phyloP scores from a whole-genome alignment of 176 grass and related monocot species.

The Triticum timopheevii region DNA sequence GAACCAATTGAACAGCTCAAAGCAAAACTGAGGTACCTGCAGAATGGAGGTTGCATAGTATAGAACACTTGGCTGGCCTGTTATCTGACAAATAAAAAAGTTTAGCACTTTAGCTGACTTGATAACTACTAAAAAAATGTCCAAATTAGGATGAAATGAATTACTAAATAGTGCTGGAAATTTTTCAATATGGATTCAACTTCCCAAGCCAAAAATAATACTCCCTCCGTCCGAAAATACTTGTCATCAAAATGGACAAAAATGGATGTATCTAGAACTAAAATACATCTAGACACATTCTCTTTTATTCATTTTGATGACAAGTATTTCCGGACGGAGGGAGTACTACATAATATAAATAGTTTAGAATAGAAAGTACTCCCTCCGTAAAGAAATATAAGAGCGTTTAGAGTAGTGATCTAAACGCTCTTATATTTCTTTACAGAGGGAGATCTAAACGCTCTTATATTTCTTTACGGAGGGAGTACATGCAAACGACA shows the following conservation, averaged over 20 bases:
- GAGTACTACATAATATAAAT: too few relatives aligned
- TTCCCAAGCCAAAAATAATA: not conserved
- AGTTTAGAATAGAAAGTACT: not conserved
- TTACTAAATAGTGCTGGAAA: not conserved
- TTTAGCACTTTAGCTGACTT: slow-evolving; percentile 34
- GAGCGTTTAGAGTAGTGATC: too few relatives aligned
- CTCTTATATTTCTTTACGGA: too few relatives aligned
- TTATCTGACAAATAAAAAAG: slow-evolving; percentile 74
- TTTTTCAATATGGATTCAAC: not conserved
- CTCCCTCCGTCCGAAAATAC: too few relatives aligned
- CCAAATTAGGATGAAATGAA: not conserved
- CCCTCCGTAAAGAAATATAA: too few relatives aligned
- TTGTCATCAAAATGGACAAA: too few relatives aligned
- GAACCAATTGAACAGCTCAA: slow-evolving; percentile 24
- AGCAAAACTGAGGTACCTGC: slow-evolving; percentile 56
- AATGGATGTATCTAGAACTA: too few relatives aligned
- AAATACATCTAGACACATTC: too few relatives aligned
- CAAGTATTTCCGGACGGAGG: too few relatives aligned
- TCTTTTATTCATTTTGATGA: too few relatives aligned
- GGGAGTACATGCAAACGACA: not conserved
- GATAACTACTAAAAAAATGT: not conserved
- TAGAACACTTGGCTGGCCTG: slow-evolving; percentile 91
- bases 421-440: too few relatives aligned
- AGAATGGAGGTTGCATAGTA: slow-evolving; percentile 97
- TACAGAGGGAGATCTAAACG: too few relatives aligned